Base-by-base conservation (phyloP, 73 alveolate species). In the Effrenium voratum region DNA sequence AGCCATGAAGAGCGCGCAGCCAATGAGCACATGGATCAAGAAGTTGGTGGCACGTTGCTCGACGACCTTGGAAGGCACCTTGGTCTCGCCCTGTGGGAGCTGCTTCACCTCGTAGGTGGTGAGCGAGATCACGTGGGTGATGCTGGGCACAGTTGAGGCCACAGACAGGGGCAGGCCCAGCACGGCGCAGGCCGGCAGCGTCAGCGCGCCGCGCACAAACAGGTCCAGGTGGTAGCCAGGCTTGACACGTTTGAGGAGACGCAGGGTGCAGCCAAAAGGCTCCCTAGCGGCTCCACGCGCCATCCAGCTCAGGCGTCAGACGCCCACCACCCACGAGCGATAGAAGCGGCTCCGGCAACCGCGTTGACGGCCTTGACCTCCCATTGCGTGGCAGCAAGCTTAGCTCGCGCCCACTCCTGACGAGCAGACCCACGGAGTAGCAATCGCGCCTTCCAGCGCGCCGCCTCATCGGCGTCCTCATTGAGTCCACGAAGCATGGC, bases 141-240 rank as follows among this genome's bases (percentile, higher is more conserved):
- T 30, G 44, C 46, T n/a, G 26, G 82, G 82, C 40, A 36, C 82
- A 5, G 82, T 70, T 34, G 82, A 70, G 82, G 40, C 44, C 46
- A n/a, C 46, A n/a, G 82, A n/a, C 19, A 70, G 44, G 82, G 82
- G 82, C 13, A 70, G 82, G 46, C 82, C 82, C 26, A 70, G 44
- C 46, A 70, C 40, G 82, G 46, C 40, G 44, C 82, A 70, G 22
- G 44, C 44, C 40, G 82, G 82, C 13, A n/a, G 44, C 0, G 44
- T 36, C n/a, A 70, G 44, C 16, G 44, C 82, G 2, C 82, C 82
- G 44, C 82, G 44, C 44, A 70, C 44, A 70, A 70, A 70, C 26
- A 70, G 82, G 44, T 70, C 82, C 68, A 55, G 22, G 68, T 10
- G 68, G 68, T 55, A 13, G 22, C 30, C 10, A 13, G 68, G 68